Evolutionary conservation across 2,329 filamentous ascomycete species (phyloP).

Genomic region (Macroventuria anomochaeta): DNA sequence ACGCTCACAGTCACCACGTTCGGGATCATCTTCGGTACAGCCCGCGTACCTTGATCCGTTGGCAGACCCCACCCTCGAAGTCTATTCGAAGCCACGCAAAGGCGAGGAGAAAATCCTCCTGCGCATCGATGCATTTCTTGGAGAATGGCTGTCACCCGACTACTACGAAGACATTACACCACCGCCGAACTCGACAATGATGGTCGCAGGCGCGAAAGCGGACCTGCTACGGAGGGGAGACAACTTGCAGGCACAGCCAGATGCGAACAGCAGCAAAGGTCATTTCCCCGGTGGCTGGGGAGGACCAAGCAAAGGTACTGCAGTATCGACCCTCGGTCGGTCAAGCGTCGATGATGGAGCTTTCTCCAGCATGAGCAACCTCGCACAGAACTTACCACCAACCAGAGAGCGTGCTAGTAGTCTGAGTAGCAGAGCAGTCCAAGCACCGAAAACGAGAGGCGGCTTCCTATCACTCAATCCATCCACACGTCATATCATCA

Average conservation of each 20-base stretch:
- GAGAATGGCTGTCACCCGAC: conserved; percentile 92
- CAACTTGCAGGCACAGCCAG: conserved; percentile 56
- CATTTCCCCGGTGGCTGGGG: conserved; percentile 65
- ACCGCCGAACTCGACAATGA: conserved; percentile 82
- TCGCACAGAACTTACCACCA: conserved; percentile 48
- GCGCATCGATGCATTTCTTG: conserved; percentile 88
- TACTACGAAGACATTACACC: conserved; percentile 94
- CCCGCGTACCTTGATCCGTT: conserved; percentile 41
- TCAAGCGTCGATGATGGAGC: conserved; percentile 28
- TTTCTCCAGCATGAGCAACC: conserved; percentile 40
- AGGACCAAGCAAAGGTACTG: conserved; percentile 45
- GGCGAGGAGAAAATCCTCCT: conserved; percentile 56
- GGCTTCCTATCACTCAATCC: conserved; percentile 22
- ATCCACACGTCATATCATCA: conserved; percentile 29
- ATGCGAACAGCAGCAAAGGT: conserved; percentile 51
- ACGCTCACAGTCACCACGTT: conserved; percentile 16
- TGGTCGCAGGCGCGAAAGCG: conserved; percentile 88
- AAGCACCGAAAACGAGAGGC: conserved; percentile 36
- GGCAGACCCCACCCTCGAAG: conserved; percentile 47
- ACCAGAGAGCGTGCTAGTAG: conserved; percentile 58
- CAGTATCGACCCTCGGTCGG: conserved; percentile 19
- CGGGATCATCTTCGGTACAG: conserved; percentile 29
- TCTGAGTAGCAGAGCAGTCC: conserved; percentile 32
- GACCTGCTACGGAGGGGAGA: conserved; percentile 81
- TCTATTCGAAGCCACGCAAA: conserved; percentile 40